Base-by-base conservation (phyloP, 768 basidiomycete genomes). In the Sarcodon sp. region DNA sequence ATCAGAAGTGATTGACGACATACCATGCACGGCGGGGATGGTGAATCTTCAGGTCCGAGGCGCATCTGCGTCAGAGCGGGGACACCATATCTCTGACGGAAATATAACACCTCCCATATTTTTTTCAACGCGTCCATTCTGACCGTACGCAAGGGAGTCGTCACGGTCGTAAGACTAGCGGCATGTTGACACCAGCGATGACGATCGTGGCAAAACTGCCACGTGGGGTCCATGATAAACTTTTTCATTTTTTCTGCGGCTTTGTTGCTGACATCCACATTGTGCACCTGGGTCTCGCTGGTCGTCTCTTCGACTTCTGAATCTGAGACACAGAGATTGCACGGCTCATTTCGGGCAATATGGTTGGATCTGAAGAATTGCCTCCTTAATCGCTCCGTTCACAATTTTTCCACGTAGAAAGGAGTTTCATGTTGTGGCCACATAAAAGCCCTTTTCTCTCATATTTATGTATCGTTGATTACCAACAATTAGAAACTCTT, bases 11-110 rank as follows among this genome's bases (percentile, higher is more conserved):
- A 7, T 45, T 13, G 31, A 34, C 9, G 35, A 47, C 71, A 52
- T 59, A 85, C 85, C 84, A 87, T 85, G 18, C 83, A 61, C 16
- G 81, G 72, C 59, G 86, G 87, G 32, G 68, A 60, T 13, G 67
- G 50, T 41, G 56, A 61, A 6, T 61, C 65, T 18, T 73, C 67
- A 15, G 79, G 77, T 3, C 76, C 73, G 33, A 84, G 67, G 36
- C 69, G 71, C 84, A 87, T 87, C 47, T 65, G 65, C 33, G 69
- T 63, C 33, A 87, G 62, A 3, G 82, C 65, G 7, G 80, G 55
- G 21, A 27, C 21, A 27, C 21, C 21, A 27, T 4, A 27, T 27
- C 21, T 27, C 4, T 27, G 21, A 27, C 21, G 21, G 2, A 4
- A 27, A 27, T 27, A 27, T 27, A 27, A 27, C 21, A 4, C 21